Evolutionary conservation across 495 filamentous ascomycete genomes (phyloP).

Genomic region (Penicillium verhagenii): DNA sequence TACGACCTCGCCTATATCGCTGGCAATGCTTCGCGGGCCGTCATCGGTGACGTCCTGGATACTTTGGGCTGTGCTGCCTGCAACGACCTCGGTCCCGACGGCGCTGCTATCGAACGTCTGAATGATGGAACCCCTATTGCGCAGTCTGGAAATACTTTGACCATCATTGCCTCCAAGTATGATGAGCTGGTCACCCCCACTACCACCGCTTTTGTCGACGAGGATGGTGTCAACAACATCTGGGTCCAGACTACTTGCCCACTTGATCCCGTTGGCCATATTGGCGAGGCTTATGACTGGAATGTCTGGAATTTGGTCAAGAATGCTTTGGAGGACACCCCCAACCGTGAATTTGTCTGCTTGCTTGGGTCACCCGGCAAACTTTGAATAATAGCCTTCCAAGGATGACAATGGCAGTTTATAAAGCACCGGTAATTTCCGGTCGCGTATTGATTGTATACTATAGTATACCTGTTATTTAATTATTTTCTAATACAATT

Average conservation of each 20-base stretch:
- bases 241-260: conserved; percentile 49
- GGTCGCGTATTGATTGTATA: not conserved
- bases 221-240: conserved; percentile 44
- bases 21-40: conserved; percentile 34
- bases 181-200: conserved; percentile 52
- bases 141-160: conserved; percentile 47
- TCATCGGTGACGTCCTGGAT: conserved; percentile 33
- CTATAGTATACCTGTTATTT: not conserved
- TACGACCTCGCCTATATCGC: conserved; percentile 47
- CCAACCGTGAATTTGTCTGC: conserved; percentile 36
- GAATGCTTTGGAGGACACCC: conserved; percentile 46
- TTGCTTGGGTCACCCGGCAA: conserved; percentile 39
- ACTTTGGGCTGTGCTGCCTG: conserved; percentile 48
- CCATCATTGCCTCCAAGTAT: conserved; percentile 46
- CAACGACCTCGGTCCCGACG: conserved; percentile 40
- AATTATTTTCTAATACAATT: no score
- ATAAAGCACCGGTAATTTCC: not conserved
- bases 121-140: conserved; percentile 45
- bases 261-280: conserved; percentile 50
- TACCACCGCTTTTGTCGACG: conserved; percentile 42
- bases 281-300: conserved; percentile 52
- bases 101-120: conserved; percentile 38
- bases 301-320: conserved; percentile 55
- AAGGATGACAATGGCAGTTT: not conserved
- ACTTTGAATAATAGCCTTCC: conserved; percentile 12